These are phyloP conservation scores for Cordyceps militaris DNA, from an alignment of 2,329 filamentous ascomycete genomes.

Conservation along the genomic window DNA sequence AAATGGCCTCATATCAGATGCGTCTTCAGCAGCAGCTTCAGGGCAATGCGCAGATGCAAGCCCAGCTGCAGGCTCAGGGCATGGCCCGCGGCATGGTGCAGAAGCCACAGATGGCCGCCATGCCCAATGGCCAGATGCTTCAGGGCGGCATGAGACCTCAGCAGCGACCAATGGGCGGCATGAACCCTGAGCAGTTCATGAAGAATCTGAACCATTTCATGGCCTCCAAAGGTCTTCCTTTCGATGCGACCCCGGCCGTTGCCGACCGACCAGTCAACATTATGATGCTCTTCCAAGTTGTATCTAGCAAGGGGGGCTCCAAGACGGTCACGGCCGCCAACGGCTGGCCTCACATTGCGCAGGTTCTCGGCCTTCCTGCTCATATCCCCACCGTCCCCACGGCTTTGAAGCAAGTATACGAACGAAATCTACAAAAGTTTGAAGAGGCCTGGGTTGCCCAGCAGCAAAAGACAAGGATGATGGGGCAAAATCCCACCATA, in stretches of 20 bases:
- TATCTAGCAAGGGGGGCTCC: constrained; percentile 69
- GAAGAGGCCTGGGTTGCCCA: constrained; percentile 60
- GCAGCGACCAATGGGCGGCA: constrained; percentile 33
- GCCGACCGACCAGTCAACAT: constrained; percentile 68
- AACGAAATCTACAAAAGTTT: constrained; percentile 68
- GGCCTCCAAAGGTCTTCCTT: constrained; percentile 60
- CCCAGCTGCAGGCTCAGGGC: constrained; percentile 43
- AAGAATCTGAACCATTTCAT: constrained; percentile 74
- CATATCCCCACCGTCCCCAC: constrained; percentile 60
- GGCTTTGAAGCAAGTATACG: constrained; percentile 67
- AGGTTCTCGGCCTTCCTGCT: constrained; percentile 53
- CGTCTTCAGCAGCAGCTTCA: constrained; percentile 72
- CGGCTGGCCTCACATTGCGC: constrained; percentile 67
- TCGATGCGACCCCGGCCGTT: constrained; percentile 69
- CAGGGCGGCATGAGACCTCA: constrained; percentile 46
- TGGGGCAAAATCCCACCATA: constrained; percentile 41
- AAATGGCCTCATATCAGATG: constrained; percentile 73
- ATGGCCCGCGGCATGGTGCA: constrained; percentile 46
- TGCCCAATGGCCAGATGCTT: constrained; percentile 29
- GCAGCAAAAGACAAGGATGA: constrained; percentile 47
- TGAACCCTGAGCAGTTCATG: constrained; percentile 62
- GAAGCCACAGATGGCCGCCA: constrained; percentile 39
- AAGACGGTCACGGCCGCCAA: constrained; percentile 63
- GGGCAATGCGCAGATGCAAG: constrained; percentile 41
- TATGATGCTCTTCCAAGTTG: constrained; percentile 68